Evolutionary conservation across 2,329 filamentous ascomycete genomes (phyloP), one percentile per base, ranked within the genome.

Genomic region (Parasarocladium wereldwijsianum): DNA sequence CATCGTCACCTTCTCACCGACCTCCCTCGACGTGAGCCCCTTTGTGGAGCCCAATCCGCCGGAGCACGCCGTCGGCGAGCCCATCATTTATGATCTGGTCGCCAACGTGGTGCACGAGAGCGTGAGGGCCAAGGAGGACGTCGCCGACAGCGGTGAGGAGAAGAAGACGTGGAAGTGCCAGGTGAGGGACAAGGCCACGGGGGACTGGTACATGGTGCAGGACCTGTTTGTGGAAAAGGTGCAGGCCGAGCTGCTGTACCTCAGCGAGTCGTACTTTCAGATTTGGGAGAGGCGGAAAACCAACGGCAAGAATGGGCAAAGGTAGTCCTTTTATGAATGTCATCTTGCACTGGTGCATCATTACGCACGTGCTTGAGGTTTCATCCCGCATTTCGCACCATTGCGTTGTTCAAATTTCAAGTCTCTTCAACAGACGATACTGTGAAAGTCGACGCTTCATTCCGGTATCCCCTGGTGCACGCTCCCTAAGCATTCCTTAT

Each of bases 261-360:
- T 92, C 0, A 84, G 87, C 31, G 90, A 98, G 64, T 81, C 81
- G 33, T 96, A 96, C 61, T 57, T 96, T 34, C 92, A 96, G 69
- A 73, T 98, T 25, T 96, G 90, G 90, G 90, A 96, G 61, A 66
- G 80, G 52, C 70, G 85, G 54, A 76, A 60, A 36, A 49, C 56
- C 10, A 57, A 51, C 40, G 44, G 40, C 14, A 38, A 37, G 27
- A 37, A 47, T 43, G 42, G 50, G 49, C 22, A 65, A 57, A n/a
- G n/a, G n/a, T n/a, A n/a, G 39, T 22, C 15, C 8, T 21, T 21
- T 17, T 24, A 13, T 7, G 8, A 8, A 24, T 8, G 14, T 4
- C 14, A 30, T 28, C 12, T 18, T 24, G 23, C 14, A 24, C 10
- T 24, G 14, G 7, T 8, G 14, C 23, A 24, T 13, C 8, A 8